Percentiles rank a stretch among this genome's conserved stretches.
Evolutionary conservation across 2,329 filamentous ascomycete genomes (phyloP).

Genomic region (Pestalotiopsis sp.): DNA sequence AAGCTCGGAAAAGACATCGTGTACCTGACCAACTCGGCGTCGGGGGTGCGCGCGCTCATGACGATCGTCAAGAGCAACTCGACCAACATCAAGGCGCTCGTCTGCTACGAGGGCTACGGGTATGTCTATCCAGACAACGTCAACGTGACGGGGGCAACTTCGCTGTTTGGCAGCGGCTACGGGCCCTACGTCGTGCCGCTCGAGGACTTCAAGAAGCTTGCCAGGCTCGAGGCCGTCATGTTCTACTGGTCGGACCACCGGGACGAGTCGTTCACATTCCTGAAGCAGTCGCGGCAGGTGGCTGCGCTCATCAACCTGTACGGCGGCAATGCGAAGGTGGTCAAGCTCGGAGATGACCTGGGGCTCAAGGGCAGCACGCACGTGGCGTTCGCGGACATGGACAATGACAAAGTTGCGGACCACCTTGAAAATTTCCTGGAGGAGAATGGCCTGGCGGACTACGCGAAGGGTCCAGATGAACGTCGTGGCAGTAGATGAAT

Average conservation of each 20-base stretch:
- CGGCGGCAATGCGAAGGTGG: constrained; percentile 27
- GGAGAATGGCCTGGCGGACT: not conserved
- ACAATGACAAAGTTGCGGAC: constrained; percentile 28
- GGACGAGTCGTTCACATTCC: constrained; percentile 21
- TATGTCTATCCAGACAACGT: constrained; percentile 25
- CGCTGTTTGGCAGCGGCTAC: constrained; percentile 16
- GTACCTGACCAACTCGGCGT: constrained; percentile 36
- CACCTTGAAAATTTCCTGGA: constrained; percentile 25
- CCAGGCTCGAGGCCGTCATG: constrained; percentile 22
- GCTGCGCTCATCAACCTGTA: constrained; percentile 29
- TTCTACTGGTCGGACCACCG: constrained; percentile 29
- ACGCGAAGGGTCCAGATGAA: not conserved
- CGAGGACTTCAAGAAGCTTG: constrained; percentile 28
- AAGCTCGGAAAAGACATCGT: constrained; percentile 31
- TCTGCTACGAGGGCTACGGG: constrained; percentile 28
- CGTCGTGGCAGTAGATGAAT: too few relatives aligned
- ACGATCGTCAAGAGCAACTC: constrained; percentile 34
- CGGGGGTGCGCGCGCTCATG: constrained; percentile 34
- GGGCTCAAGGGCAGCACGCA: constrained; percentile 30
- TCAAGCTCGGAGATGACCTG: constrained; percentile 24
- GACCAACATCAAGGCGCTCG: constrained; percentile 38
- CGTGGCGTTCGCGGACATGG: constrained; percentile 29
- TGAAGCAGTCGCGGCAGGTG: constrained; percentile 21
- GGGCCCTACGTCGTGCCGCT: constrained; percentile 25
- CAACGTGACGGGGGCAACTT: constrained; percentile 19